Percentiles rank a stretch among this genome's conserved stretches.
Evolutionary conservation across 2,329 filamentous ascomycete species (phyloP).

Genomic region (Fusarium sp.): DNA sequence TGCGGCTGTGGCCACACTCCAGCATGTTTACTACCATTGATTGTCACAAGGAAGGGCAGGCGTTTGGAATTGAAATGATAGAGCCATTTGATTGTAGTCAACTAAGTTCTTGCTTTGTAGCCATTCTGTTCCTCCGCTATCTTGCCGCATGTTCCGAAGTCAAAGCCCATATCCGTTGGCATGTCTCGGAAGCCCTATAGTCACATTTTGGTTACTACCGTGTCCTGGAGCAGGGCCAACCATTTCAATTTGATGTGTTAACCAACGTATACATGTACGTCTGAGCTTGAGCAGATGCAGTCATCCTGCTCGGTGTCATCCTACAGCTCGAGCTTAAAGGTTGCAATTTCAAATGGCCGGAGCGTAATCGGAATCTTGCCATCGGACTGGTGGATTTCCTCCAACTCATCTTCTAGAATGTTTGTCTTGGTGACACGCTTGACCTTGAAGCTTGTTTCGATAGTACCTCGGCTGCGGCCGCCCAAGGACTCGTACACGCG

Average conservation of each 20-base stretch:
- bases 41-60: conserved; percentile 37
- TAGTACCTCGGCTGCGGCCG: conserved; percentile 78
- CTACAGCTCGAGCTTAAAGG: conserved; percentile 74
- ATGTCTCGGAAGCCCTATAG: background rate
- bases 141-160: background rate
- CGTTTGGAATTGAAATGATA: conserved; percentile 46
- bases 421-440: conserved; percentile 87
- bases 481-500: conserved; percentile 91
- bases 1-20: conserved; percentile 1
- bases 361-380: conserved; percentile 73
- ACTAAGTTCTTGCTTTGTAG: conserved; percentile 36
- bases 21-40: conserved; percentile 17
- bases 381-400: conserved; percentile 68
- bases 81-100: conserved; percentile 36
- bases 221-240: background rate
- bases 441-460: conserved; percentile 77
- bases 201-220: background rate
- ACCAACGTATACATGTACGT: conserved; percentile 34
- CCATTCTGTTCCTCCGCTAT: conserved; percentile 14
- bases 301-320: conserved; percentile 44
- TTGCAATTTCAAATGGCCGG: conserved; percentile 87
- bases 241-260: conserved; percentile 1
- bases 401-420: conserved; percentile 86
- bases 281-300: conserved; percentile 44
- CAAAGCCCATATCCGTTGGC: background rate